Evolutionary conservation across 768 basidiomycete species (phyloP).

Genomic region (Pisolithus marmoratus): DNA sequence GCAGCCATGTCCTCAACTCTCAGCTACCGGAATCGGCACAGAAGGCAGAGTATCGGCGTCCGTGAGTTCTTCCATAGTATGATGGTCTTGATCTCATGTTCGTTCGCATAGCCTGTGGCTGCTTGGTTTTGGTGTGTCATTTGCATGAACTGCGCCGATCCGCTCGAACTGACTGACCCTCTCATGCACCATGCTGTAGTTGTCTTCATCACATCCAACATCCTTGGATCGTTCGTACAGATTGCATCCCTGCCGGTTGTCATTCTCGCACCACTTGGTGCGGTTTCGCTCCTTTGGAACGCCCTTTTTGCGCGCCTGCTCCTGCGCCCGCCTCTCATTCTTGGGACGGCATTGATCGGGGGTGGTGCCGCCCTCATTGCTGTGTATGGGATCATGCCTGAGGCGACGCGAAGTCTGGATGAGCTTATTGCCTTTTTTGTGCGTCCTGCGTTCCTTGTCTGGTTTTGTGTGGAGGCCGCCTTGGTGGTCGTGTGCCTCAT

Average conservation of each 20-base stretch:
- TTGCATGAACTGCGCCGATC: neutral
- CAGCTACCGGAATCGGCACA: constrained; percentile 56
- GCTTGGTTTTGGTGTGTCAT: constrained; percentile 59
- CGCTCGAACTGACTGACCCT: constrained; percentile 1
- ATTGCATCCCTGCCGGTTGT: constrained; percentile 93
- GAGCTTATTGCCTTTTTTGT: constrained; percentile 75
- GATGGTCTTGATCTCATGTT: neutral
- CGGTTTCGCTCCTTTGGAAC: constrained; percentile 91
- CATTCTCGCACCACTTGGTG: constrained; percentile 89
- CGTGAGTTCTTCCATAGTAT: constrained; percentile 42
- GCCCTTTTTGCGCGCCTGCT: constrained; percentile 84
- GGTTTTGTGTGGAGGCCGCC: constrained; percentile 69
- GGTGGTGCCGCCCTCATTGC: constrained; percentile 87
- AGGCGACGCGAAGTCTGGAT: constrained; percentile 79
- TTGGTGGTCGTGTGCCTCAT: constrained; percentile 54
- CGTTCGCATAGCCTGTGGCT: constrained; percentile 69
- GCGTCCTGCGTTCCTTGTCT: constrained; percentile 71
- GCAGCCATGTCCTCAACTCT: constrained; percentile 86
- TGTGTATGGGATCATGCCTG: constrained; percentile 87
- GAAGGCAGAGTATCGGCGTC: constrained; percentile 69
- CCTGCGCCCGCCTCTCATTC: constrained; percentile 73
- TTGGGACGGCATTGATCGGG: constrained; percentile 86
- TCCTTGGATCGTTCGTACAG: constrained; percentile 85
- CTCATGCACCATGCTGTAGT: constrained; percentile 18
- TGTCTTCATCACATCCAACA: constrained; percentile 84